A percentile compares a stretch with the other conserved stretches of the same genome.
Evolutionary conservation across 2,329 filamentous ascomycete species (phyloP).

Genomic region (Corynespora cassiicola): DNA sequence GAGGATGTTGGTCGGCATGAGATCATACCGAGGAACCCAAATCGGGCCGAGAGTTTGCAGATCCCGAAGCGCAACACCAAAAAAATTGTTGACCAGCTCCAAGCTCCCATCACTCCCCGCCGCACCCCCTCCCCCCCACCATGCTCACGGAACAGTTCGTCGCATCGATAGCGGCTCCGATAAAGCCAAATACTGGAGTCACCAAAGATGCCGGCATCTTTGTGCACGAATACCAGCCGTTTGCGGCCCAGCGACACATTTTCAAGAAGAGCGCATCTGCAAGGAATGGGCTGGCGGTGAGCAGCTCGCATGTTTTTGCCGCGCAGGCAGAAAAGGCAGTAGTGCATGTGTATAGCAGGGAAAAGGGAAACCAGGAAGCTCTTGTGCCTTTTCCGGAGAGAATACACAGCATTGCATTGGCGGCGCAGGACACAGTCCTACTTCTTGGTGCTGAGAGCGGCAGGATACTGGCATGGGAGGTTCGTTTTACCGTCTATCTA

Average conservation of each 20-base stretch:
- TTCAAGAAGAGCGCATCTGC: slow-evolving; percentile 94
- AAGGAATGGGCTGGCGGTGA: slow-evolving; percentile 80
- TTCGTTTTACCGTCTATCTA: slow-evolving; percentile 55
- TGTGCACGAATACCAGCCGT: slow-evolving; percentile 80
- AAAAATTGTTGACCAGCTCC: slow-evolving; percentile 14
- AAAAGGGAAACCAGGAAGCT: slow-evolving; percentile 85
- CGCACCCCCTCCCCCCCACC: slow-evolving; percentile 13
- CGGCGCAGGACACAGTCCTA: slow-evolving; percentile 71
- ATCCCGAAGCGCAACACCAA: slow-evolving; percentile 10
- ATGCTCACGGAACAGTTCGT: slow-evolving; percentile 61
- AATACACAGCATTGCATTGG: slow-evolving; percentile 78
- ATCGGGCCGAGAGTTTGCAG: not conserved
- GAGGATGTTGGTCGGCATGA: no score
- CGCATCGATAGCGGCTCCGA: slow-evolving; percentile 53
- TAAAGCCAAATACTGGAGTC: slow-evolving; percentile 53
- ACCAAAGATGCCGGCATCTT: slow-evolving; percentile 87
- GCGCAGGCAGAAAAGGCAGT: slow-evolving; percentile 92
- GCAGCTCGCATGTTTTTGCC: slow-evolving; percentile 83
- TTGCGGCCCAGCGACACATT: slow-evolving; percentile 73
- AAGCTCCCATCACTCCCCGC: slow-evolving; percentile 8
- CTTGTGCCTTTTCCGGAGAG: slow-evolving; percentile 86
- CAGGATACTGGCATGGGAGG: slow-evolving; percentile 91
- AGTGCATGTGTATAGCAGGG: slow-evolving; percentile 87
- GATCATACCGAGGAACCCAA: not conserved
- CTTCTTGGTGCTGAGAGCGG: slow-evolving; percentile 85